These are phyloP conservation scores for Urochloa ruziziensis DNA, from an alignment of 176 grass and related monocot genomes.

Conservation along the genomic window DNA sequence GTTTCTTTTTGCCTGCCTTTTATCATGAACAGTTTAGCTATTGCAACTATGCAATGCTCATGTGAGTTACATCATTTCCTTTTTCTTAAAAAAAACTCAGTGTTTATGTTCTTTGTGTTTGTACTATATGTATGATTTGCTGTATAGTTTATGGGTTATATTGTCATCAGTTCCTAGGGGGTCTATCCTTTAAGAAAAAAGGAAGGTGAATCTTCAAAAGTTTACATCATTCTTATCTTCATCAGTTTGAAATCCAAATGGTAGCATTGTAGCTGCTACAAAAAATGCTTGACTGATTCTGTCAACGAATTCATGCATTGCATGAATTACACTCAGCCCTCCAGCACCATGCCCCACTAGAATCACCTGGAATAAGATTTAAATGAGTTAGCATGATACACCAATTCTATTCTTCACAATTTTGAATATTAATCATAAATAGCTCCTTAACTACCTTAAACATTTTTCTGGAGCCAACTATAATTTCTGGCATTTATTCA, in stretches of 20 bases:
- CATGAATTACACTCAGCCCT: slow-evolving; percentile 62
- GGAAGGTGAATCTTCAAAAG: not conserved
- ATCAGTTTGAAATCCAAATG: slow-evolving; percentile 57
- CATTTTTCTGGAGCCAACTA: not conserved
- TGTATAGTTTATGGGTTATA: not conserved
- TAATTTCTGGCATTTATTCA: not conserved
- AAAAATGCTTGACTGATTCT: slow-evolving; percentile 54
- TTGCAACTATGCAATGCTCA: not conserved
- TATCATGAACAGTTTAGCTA: too few species aligned
- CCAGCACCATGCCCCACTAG: slow-evolving; percentile 57
- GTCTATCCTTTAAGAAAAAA: not conserved
- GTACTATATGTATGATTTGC: too few species aligned
- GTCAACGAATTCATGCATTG: slow-evolving; percentile 49
- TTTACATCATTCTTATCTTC: slow-evolving; percentile 65
- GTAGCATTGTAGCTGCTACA: slow-evolving; percentile 69
- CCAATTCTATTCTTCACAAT: not conserved
- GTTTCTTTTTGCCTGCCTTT: not conserved
- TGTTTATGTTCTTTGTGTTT: not conserved
- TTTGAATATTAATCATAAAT: not conserved
- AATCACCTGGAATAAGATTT: slow-evolving; percentile 41
- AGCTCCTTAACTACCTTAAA: not conserved
- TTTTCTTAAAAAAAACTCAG: not conserved
- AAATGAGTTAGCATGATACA: not conserved
- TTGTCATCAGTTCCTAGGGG: slow-evolving; percentile 2
- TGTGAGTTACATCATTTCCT: not conserved